A percentile compares a stretch with the other conserved stretches of the same genome.
Evolutionary conservation across 352 stramenopile species (phyloP).

Genomic region (Globisporangium sylvaticum): DNA sequence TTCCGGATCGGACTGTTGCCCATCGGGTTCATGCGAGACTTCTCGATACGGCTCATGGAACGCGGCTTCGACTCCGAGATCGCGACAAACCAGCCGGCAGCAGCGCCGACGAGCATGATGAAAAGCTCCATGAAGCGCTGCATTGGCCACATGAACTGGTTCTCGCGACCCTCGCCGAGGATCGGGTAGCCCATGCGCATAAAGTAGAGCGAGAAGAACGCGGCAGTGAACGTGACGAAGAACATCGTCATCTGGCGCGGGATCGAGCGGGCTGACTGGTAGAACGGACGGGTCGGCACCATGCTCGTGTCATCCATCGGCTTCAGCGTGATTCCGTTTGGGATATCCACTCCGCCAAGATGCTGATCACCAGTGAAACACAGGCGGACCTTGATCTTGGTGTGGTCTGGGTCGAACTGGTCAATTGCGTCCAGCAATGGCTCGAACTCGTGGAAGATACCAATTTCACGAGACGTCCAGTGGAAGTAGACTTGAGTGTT

Average conservation of each 20-base stretch:
- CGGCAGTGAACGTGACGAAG: constrained; percentile 76
- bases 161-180: constrained; percentile 43
- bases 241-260: constrained; percentile 73
- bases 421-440: constrained; percentile 74
- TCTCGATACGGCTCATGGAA: constrained; percentile 73
- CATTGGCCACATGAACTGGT: constrained; percentile 82
- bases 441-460: constrained; percentile 85
- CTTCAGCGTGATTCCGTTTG: constrained; percentile 71
- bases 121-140: constrained; percentile 74
- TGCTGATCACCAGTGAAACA: constrained; percentile 83
- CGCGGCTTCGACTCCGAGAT: constrained; percentile 63
- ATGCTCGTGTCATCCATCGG: constrained; percentile 81
- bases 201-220: constrained; percentile 65
- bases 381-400: constrained; percentile 64
- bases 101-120: constrained; percentile 64
- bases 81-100: constrained; percentile 54
- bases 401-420: constrained; percentile 64
- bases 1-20: constrained; percentile 33
- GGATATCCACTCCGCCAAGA: constrained; percentile 62
- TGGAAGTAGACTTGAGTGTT: constrained; percentile 81
- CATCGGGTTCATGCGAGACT: constrained; percentile 53
- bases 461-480: constrained; percentile 80
- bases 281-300: constrained; percentile 74
- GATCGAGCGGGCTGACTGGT: constrained; percentile 62
- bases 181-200: constrained; percentile 73